Base-by-base conservation (phyloP, 176 grass and related monocot species). In the Oryza brachyantha region DNA sequence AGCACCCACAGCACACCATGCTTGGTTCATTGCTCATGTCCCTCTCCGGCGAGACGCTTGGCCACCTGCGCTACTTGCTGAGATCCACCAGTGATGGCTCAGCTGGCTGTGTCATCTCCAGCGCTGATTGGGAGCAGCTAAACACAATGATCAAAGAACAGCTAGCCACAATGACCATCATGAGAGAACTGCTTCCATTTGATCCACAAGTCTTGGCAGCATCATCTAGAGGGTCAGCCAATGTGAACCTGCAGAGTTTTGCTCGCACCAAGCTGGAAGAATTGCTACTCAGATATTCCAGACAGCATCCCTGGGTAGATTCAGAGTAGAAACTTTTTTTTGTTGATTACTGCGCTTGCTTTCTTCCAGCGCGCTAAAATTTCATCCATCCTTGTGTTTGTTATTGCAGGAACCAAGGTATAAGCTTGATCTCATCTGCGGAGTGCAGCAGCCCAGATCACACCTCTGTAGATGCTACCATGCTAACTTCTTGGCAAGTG, bases 111-210 rank as follows among this genome's bases (percentile, higher is more conserved):
- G 26, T 27, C 0, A 61, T 75, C 36, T 40, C 24, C 2, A 2
- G 22, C 40, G 34, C 34, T 40, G 6, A 60, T 24, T 75, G 54
- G 54, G 11, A 40, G 22, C 3, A 28, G 10, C 50, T 74, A 37
- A 74, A n/a, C 21, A n/a, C 0, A 19, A 2, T 22, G 21, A 19
- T 55, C 19, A 19, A n/a, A 19, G 2, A 2, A 7, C 0, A 55
- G 52, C 17, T n/a, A 7, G 8, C 7, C 0, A 0, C 12, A 43
- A 13, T 43, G 0, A n/a, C 8, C 9, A 0, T 5, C 0, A n/a
- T 0, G 22, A 55, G 0, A 55, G 21, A n/a, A 55, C 0, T 0
- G 0, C 41, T 43, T 0, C 41, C 9, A 38, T 38, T 38, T 0
- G 0, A 13, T 12, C 41, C 41, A 43, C 41, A 4, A 13, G 41